Base-by-base conservation (phyloP, 2,329 filamentous ascomycete genomes). In the Fusarium subglutinans region DNA sequence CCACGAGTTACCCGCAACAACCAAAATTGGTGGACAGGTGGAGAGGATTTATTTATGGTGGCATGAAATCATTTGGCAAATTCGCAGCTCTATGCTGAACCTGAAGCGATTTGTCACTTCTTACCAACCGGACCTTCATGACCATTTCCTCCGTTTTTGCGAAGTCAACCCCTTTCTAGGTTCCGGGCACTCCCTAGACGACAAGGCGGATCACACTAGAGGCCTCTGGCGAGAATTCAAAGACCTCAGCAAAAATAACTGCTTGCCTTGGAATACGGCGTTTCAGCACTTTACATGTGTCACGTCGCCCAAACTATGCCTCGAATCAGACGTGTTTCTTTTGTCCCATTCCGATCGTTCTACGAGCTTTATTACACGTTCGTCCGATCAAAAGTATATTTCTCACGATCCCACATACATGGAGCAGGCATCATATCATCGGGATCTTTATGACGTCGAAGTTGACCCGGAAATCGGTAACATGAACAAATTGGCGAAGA, bases 391-490 rank as follows among this genome's bases (percentile, higher is more conserved):
- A n/a, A n/a, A n/a, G n/a, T n/a, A n/a, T n/a, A n/a, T 47, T 28
- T 13, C 18, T 18, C 28, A 58, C 15, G 1, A 2, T n/a, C 55
- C 55, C 2, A 38, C 10, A 35, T 8, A 37, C 24, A 13, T 2
- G 14, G 33, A 58, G 3, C n/a, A 38, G 20, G 55, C 41, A 11
- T 18, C 3, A 3, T 58, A 58, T 57, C 6, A 3, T 2, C 0
- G 0, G 12, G 18, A 4, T 13, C 11, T 13, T 20, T 0, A 0
- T 28, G 12, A 24, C 17, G 3, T 9, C 30, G n/a, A n/a, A n/a
- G n/a, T n/a, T n/a, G n/a, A n/a, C n/a, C n/a, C n/a, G n/a, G n/a
- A n/a, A n/a, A n/a, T n/a, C n/a, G n/a, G n/a, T n/a, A n/a, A n/a
- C n/a, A n/a, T n/a, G n/a, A n/a, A n/a, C n/a, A n/a, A 14, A 2